Base-by-base conservation (phyloP, 176 grass and related monocot genomes). In the Olyra latifolia region DNA sequence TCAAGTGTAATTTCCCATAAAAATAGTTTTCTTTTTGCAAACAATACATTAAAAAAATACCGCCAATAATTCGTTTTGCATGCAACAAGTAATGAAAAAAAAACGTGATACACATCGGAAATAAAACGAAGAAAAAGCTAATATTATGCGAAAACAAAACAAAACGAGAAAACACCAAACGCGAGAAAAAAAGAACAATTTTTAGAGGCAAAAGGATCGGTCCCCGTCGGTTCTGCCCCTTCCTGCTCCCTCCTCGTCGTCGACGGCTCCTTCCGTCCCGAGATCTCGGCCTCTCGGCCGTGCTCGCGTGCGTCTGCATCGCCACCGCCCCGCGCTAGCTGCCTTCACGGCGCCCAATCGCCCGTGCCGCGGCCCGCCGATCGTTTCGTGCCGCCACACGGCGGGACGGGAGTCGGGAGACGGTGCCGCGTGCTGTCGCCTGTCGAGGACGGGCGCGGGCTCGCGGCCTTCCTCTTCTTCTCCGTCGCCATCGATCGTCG, bases 191-290 rank as follows among this genome's bases (percentile, higher is more conserved):
- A 73, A 38, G 0, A 25, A 43, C n/a, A 62, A 24, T 68, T 79
- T 83, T 73, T 67, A 20, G 73, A 22, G 68, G 20, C 45, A 12
- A 30, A 66, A 65, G 86, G 56, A 30, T 48, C 11, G 76, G 69
- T 79, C 62, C 82, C 82, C 76, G 75, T 78, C 65, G 64, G 62
- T 22, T 62, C 38, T 0, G 60, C 48, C 5, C n/a, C 67, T 50
- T 29, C 54, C 8, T 72, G 44, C 57, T 35, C 39, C 77, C 56
- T 84, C 82, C 48, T 79, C 80, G 49, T 24, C 67, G 80, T 73
- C 80, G 60, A 24, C 67, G 80, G 60, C 75, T 24, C 50, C 30
- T 53, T 35, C 48, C 42, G n/a, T n/a, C n/a, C n/a, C n/a, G n/a
- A n/a, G n/a, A n/a, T n/a, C n/a, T n/a, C n/a, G n/a, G n/a, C n/a